Base-by-base conservation (phyloP, 2,329 filamentous ascomycete species). In the Pestalotiopsis sp. region DNA sequence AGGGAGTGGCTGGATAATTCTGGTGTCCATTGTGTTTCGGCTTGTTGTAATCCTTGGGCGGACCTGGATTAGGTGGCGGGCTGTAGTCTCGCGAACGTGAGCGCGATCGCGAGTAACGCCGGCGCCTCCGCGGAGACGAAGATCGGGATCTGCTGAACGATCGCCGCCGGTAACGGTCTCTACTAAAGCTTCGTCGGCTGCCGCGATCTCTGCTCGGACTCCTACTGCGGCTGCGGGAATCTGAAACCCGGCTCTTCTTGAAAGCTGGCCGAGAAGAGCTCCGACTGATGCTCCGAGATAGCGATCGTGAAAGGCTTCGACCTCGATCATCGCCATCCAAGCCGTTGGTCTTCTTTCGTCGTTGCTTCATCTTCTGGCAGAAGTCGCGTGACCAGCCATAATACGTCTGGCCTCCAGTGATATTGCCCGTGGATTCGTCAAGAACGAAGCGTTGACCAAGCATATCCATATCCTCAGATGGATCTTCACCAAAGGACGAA, bases 361-460 rank as follows among this genome's bases (percentile, higher is more conserved):
- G 83, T 65, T 84, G 81, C 80, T 91, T 93, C 92, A 96, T 96
- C 75, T 92, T 92, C 72, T 93, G 85, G 77, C 93, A 97, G 73
- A 97, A 96, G 1, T 84, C 83, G 52, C 88, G 87, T 4, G 93
- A 95, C 94, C 94, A 97, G 70, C 94, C 94, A 77, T 97, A 97
- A 78, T 97, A 97, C 0, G 92, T 93, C 71, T 93, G 90, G 1
- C 90, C 91, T 6, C 86, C 84, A 6, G 90, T 77, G 2, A 91
- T 81, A 2, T 92, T 88, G 0, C 90, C 90, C 0, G 88, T 91
- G n/a, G 88, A 81, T 72, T 91, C 89, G 73, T 94, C 90, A 2
- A 88, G 78, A 20, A 90, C 81, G 66, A 93, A 83, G 17, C 86
- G 81, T 77, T 96, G 91, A 12, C 93, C 94, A 69, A 96, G 84